Evolutionary conservation across 2,329 filamentous ascomycete genomes (phyloP), one percentile per base, ranked within the genome.

Genomic region (Dactylellina parvicollis): DNA sequence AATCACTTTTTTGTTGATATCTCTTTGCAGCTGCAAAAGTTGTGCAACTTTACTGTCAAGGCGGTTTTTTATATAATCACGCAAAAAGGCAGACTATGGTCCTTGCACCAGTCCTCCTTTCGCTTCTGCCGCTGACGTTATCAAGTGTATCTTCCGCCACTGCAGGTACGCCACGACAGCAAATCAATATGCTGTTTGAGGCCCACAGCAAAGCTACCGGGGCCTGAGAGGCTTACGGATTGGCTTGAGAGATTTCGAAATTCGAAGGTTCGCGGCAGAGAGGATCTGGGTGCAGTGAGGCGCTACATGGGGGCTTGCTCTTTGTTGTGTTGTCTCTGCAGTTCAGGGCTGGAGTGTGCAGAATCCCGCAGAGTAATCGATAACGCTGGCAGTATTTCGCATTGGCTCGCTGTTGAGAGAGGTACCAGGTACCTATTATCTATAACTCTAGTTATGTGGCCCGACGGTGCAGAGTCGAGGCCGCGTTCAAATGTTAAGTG

Each of bases 311-410:
- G n/a, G n/a, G n/a, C n/a, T n/a, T n/a, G n/a, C n/a, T n/a, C n/a
- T n/a, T 38, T 52, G 67, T 56, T 65, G 67, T 72, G 67, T 72
- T 72, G 67, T 72, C 55, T 56, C 44, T 72, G 67, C 67, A 72
- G 57, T 42, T 38, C 30, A 44, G 67, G 44, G 20, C n/a, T n/a
- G 32, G 49, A 38, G 49, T 32, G 49, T 54, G 49, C 49, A 54
- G 49, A 54, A 38, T 28, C 16, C n/a, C 8, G 55, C 22, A 32
- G 28, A 44, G 26, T 59, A 59, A 44, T 46, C 28, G 20, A 24
- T 49, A 49, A 28, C 22, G 26, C 18, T 34, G 28, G 5, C 2
- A 22, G 30, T 5, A 5, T 32, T 12, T 5, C 30, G 5, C 30
- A 12, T 32, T 32, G 12, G 5, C 30, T 32, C 30, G 5, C n/a